Conservation (phyloP, 768 basidiomycete species). For the Mycena belliarum region DNA sequence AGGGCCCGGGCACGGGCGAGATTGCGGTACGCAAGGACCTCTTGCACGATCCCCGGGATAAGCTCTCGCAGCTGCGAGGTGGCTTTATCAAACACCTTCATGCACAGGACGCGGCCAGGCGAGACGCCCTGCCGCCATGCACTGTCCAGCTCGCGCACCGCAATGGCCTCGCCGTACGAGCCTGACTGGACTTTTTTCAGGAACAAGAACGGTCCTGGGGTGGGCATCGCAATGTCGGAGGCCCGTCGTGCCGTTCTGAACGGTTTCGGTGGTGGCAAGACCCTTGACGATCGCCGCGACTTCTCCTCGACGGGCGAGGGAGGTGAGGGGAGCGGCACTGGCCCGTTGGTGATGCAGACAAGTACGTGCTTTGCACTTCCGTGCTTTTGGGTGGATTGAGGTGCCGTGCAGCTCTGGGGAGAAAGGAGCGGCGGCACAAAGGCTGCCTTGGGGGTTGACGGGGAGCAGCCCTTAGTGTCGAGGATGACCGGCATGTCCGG, state of each 20-base stretch:
- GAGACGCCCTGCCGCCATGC: conserved; percentile 12
- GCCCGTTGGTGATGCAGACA: conserved; percentile 12
- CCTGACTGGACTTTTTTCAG: conserved; percentile 27
- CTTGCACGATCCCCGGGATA: conserved; percentile 27
- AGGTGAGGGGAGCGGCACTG: neutral
- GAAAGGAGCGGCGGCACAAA: conserved; percentile 12
- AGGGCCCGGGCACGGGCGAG: conserved; percentile 25
- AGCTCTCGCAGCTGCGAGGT: conserved; percentile 13
- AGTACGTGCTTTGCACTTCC: conserved; percentile 15
- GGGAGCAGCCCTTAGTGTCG: conserved; percentile 10
- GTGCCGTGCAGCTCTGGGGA: conserved; percentile 3
- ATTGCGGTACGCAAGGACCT: conserved; percentile 37
- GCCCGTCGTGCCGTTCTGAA: conserved; percentile 3
- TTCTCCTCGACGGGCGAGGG: neutral
- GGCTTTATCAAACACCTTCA: conserved; percentile 36
- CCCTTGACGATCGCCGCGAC: neutral
- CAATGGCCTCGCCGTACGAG: conserved; percentile 12
- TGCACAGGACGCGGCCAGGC: conserved; percentile 36
- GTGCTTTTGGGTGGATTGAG: neutral
- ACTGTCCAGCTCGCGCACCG: conserved; percentile 25
- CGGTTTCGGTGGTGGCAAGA: neutral
- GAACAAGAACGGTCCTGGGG: conserved; percentile 33
- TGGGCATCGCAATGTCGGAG: neutral
- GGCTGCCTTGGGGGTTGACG: conserved; percentile 1
- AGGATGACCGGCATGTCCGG: conserved; percentile 13